A percentile compares a stretch with the other conserved stretches of the same genome.
phyloP scores from a whole-genome alignment of 768 basidiomycete genomes.

The Tricholoma terreum region DNA sequence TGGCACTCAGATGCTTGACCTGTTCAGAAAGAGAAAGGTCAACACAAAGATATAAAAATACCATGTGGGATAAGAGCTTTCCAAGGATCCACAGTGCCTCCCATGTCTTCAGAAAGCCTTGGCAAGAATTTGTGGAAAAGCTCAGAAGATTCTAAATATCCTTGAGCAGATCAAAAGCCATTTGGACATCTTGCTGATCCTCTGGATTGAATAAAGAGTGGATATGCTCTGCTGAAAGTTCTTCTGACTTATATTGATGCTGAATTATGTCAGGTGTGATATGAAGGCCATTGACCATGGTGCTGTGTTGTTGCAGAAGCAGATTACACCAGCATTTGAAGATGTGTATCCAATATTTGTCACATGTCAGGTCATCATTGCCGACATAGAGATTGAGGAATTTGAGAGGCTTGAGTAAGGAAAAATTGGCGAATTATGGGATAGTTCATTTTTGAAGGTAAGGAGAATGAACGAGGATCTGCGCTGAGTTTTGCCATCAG shows the following conservation, averaged over 20 bases:
- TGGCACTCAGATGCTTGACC: slow-evolving; percentile 27
- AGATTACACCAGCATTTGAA: slow-evolving; percentile 24
- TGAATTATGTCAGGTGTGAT: background rate
- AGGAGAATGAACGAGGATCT: slow-evolving; percentile 22
- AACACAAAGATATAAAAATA: slow-evolving; percentile 27
- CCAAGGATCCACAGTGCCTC: slow-evolving; percentile 22
- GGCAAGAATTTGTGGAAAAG: slow-evolving; percentile 2
- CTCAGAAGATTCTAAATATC: slow-evolving; percentile 21
- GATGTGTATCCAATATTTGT: slow-evolving; percentile 31
- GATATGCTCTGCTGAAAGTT: slow-evolving; percentile 19
- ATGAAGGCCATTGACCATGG: slow-evolving; percentile 2
- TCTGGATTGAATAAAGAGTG: slow-evolving; percentile 20
- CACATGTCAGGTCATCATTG: slow-evolving; percentile 24
- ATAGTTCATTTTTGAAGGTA: slow-evolving; percentile 4
- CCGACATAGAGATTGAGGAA: slow-evolving; percentile 19
- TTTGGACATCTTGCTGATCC: slow-evolving; percentile 29
- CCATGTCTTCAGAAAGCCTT: slow-evolving; percentile 14
- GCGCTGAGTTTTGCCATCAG: slow-evolving; percentile 28
- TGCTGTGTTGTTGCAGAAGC: slow-evolving; percentile 19
- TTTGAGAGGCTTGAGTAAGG: background rate
- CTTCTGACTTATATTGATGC: slow-evolving; percentile 13
- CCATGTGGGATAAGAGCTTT: slow-evolving; percentile 18
- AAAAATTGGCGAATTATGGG: slow-evolving; percentile 1
- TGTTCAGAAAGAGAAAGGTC: slow-evolving; percentile 28
- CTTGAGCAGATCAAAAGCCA: slow-evolving; percentile 20